phyloP scores from a whole-genome alignment of 129 eudicot species.

The Artemisia tridentata region DNA sequence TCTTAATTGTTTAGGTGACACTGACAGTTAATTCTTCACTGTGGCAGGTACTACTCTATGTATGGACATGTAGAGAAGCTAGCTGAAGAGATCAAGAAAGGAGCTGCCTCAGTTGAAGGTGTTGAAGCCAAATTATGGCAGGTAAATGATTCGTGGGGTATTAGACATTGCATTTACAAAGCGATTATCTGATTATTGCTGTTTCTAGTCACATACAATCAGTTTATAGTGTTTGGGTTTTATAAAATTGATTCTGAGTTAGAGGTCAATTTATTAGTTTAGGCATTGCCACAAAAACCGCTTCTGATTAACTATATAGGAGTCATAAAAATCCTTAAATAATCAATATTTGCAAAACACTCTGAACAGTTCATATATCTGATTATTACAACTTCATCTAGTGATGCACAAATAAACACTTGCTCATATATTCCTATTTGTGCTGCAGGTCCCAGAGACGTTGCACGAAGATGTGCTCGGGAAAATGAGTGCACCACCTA shows the following conservation, averaged over 20 bases:
- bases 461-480: constrained; percentile 67
- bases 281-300: too few relatives aligned
- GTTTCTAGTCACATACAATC: too few relatives aligned
- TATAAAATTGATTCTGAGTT: too few relatives aligned
- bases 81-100: constrained; percentile 81
- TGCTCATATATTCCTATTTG: background rate
- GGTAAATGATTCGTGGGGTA: constrained; percentile 31
- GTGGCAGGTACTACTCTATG: constrained; percentile 75
- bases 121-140: constrained; percentile 92
- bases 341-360: too few relatives aligned
- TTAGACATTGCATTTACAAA: too few relatives aligned
- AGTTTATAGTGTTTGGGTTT: too few relatives aligned
- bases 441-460: constrained; percentile 73
- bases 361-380: too few relatives aligned
- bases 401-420: background rate
- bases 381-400: background rate
- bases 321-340: too few relatives aligned
- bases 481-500: constrained; percentile 79
- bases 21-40: constrained; percentile 16
- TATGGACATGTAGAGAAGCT: constrained; percentile 88
- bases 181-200: too few relatives aligned
- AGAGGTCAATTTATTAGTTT: too few relatives aligned
- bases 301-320: too few relatives aligned
- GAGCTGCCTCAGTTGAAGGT: constrained; percentile 87
- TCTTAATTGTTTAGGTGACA: background rate